Conservation (phyloP, 192 early-diverging fungal genomes). For the Backusella sp. region DNA sequence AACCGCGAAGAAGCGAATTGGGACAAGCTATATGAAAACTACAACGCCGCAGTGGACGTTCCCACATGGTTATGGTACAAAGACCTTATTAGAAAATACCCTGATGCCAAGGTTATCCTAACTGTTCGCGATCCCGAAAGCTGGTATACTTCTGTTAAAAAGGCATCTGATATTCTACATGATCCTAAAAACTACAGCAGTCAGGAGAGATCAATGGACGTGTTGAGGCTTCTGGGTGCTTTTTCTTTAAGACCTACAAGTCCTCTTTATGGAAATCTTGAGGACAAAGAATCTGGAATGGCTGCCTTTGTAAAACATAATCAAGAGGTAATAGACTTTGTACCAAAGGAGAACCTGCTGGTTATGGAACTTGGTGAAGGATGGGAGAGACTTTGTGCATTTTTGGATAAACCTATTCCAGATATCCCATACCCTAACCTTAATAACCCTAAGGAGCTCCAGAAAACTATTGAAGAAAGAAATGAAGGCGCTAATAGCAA, state of each 20-base stretch:
- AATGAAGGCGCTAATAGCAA: background rate
- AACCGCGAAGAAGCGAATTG: background rate
- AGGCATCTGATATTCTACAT: background rate
- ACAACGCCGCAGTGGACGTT: constrained; percentile 16
- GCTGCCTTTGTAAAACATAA: background rate
- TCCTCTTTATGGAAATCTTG: background rate
- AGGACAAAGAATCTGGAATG: background rate
- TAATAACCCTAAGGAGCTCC: background rate
- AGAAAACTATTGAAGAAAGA: background rate
- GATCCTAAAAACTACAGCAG: background rate
- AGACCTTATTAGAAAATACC: constrained; percentile 24
- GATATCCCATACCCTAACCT: constrained; percentile 15
- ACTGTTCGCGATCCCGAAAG: constrained; percentile 20
- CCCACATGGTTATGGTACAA: constrained; percentile 19
- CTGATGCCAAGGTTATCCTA: constrained; percentile 31
- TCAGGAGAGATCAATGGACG: background rate
- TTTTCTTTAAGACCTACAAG: background rate
- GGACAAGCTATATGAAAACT: constrained; percentile 6
- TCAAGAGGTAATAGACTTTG: constrained; percentile 16
- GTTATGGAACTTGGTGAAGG: constrained; percentile 27
- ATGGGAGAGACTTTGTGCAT: constrained; percentile 30
- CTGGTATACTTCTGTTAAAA: constrained; percentile 21
- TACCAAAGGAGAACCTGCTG: constrained; percentile 23
- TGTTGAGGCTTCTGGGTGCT: background rate
- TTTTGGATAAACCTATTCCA: constrained; percentile 27